Conservation (phyloP, 352 stramenopile species). For the Phytophthora lateralis region DNA sequence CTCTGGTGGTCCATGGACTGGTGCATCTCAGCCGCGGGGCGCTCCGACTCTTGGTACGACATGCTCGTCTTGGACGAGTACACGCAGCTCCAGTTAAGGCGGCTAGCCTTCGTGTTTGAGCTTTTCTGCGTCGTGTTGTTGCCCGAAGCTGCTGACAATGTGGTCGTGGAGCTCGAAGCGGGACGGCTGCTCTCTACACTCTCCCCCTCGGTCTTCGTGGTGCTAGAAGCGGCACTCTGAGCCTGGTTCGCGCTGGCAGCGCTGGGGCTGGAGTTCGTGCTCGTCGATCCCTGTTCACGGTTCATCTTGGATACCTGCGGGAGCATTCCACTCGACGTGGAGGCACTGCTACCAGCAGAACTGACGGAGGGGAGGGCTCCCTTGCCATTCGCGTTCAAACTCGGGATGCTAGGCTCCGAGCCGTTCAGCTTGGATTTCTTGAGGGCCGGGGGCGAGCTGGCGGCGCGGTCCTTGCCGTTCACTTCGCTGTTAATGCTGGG, state of each 20-base stretch:
- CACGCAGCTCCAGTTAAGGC: slow-evolving; percentile 86
- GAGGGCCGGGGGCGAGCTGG: slow-evolving; percentile 59
- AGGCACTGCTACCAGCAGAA: slow-evolving; percentile 24
- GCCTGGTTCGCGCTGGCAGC: slow-evolving; percentile 27
- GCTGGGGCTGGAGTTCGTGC: slow-evolving; percentile 65
- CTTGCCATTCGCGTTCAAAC: slow-evolving; percentile 73
- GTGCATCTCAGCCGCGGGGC: slow-evolving; percentile 83
- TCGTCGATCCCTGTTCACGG: slow-evolving; percentile 49
- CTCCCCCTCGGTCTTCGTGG: slow-evolving; percentile 38
- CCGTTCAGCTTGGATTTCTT: slow-evolving; percentile 84
- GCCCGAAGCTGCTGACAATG: slow-evolving; percentile 38
- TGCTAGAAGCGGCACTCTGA: slow-evolving; percentile 41
- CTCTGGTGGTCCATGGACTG: slow-evolving; percentile 91
- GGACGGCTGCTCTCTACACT: slow-evolving; percentile 32
- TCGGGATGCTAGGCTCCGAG: slow-evolving; percentile 59
- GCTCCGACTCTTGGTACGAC: slow-evolving; percentile 78
- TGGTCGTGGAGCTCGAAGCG: slow-evolving; percentile 20
- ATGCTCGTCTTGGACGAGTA: slow-evolving; percentile 78
- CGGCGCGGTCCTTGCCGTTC: slow-evolving; percentile 63
- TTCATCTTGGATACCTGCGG: slow-evolving; percentile 66
- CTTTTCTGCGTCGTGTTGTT: slow-evolving; percentile 76
- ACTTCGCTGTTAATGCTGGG: slow-evolving; percentile 68
- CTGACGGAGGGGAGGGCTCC: slow-evolving; percentile 51
- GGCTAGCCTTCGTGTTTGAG: slow-evolving; percentile 80
- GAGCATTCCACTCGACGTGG: slow-evolving; percentile 39